Conservation (phyloP, 805 yeast genomes). For the Jamesozyma spencerorum region DNA sequence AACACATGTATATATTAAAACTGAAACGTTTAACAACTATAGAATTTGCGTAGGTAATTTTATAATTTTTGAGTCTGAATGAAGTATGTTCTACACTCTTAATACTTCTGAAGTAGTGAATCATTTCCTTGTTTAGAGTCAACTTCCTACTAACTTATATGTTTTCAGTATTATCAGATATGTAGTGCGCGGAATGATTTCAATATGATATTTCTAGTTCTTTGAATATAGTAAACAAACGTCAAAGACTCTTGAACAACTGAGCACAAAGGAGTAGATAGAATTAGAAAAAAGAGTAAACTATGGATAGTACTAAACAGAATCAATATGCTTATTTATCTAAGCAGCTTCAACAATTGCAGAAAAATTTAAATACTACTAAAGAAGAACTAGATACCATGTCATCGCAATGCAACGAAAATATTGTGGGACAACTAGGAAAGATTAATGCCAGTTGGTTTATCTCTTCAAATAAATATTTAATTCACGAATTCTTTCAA, state of each 20-base stretch:
- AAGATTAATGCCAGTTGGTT: conserved; percentile 27
- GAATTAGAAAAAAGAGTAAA: no score
- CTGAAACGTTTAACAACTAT: no score
- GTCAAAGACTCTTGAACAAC: no score
- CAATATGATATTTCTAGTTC: background rate
- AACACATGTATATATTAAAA: no score
- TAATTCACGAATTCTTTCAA: conserved; percentile 6
- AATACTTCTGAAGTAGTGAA: no score
- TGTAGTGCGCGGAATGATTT: background rate
- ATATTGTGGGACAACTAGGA: conserved; percentile 27
- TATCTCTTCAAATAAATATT: conserved; percentile 26
- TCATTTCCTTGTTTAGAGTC: no score
- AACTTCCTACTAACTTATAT: no score
- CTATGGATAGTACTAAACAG: conserved; percentile 21
- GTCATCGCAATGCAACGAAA: conserved; percentile 26
- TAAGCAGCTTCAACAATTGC: conserved; percentile 21
- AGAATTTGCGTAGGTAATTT: no score
- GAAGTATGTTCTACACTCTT: no score
- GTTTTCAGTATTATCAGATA: background rate
- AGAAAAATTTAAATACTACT: conserved; percentile 20
- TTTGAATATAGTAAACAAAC: no score
- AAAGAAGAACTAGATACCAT: conserved; percentile 21
- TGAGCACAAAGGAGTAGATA: no score
- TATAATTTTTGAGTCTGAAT: no score
- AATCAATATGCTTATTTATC: conserved; percentile 28